These are phyloP conservation scores for Fraxinus paxiana DNA, from an alignment of 305 asterid genomes.

Conservation along the genomic window DNA sequence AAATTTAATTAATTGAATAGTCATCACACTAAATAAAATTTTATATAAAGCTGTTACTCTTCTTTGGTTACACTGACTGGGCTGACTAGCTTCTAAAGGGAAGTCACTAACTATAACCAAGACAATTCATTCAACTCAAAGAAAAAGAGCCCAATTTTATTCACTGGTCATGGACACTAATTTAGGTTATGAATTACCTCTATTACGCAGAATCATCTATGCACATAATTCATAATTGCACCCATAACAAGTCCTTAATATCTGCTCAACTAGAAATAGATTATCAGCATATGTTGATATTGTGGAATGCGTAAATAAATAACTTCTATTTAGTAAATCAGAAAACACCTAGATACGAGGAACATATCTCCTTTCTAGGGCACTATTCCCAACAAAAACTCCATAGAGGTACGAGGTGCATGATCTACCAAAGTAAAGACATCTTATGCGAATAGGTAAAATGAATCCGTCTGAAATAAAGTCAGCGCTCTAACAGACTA, in stretches of 20 bases:
- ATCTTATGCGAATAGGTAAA: not conserved
- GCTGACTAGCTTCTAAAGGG: not conserved
- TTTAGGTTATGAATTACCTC: not conserved
- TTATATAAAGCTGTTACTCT: not conserved
- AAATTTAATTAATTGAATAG: not conserved
- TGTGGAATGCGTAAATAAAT: not conserved
- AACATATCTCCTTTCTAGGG: not conserved
- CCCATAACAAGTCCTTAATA: not conserved
- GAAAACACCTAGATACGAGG: not conserved
- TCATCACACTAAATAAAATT: not conserved
- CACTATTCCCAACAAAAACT: not conserved
- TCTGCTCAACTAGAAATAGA: not conserved
- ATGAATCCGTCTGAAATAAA: not conserved
- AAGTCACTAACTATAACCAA: not conserved
- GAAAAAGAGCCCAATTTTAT: not conserved
- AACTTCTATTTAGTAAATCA: not conserved
- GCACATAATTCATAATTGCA: not conserved
- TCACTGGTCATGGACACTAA: not conserved
- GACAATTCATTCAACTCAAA: not conserved
- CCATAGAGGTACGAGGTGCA: not conserved
- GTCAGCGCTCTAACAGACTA: conserved; percentile 3
- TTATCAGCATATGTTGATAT: not conserved
- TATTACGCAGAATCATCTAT: not conserved
- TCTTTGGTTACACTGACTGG: not conserved
- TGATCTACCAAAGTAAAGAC: not conserved